phyloP scores from a whole-genome alignment of 179 eudicot species.

The Sideroxylon spinosum region DNA sequence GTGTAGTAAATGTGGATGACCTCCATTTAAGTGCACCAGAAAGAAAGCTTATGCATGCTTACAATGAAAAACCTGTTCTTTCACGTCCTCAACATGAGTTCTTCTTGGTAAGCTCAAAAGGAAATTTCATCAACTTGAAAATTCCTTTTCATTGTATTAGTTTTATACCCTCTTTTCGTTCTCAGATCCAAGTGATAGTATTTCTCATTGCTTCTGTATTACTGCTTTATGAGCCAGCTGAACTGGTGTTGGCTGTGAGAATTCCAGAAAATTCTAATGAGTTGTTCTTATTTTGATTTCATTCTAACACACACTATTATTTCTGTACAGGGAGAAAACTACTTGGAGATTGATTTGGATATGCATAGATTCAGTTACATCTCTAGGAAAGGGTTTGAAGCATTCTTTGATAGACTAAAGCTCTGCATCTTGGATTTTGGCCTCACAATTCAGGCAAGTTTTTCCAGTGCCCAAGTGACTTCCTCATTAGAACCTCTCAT shows the following conservation, averaged over 20 bases:
- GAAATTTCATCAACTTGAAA: neutral
- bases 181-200: neutral
- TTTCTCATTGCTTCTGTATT: neutral
- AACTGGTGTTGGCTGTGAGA: neutral
- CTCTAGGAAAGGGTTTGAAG: slow-evolving; percentile 72
- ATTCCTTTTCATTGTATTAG: neutral
- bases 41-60: slow-evolving; percentile 81
- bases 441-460: slow-evolving; percentile 76
- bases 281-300: neutral
- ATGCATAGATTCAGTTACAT: slow-evolving; percentile 83
- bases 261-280: neutral
- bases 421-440: slow-evolving; percentile 72
- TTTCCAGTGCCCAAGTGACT: neutral
- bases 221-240: neutral
- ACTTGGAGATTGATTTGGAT: slow-evolving; percentile 80
- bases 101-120: slow-evolving; percentile 44
- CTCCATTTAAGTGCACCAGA: slow-evolving; percentile 72
- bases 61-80: slow-evolving; percentile 93
- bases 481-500: neutral
- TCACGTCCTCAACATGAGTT: slow-evolving; percentile 99
- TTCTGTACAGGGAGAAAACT: slow-evolving; percentile 65
- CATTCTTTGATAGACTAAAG: slow-evolving; percentile 64
- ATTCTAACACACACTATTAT: neutral
- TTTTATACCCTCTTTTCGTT: neutral
- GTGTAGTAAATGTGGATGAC: slow-evolving; percentile 79